These are phyloP conservation scores for Colletotrichum sojae DNA, from an alignment of 2,329 filamentous ascomycete species.

Conservation along the genomic window DNA sequence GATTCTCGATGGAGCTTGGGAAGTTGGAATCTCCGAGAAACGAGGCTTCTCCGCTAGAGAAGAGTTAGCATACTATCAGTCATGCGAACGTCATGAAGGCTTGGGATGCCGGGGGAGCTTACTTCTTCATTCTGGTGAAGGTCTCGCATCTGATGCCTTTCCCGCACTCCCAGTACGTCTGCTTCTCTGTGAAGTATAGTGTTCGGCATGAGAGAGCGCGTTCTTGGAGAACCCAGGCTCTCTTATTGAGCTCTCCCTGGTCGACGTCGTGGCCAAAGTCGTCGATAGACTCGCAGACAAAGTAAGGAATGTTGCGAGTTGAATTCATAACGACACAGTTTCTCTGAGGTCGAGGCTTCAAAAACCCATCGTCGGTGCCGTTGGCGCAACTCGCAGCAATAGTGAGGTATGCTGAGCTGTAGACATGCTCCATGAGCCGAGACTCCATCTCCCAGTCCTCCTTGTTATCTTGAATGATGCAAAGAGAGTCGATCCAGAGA, in stretches of 20 bases:
- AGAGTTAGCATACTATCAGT: not conserved
- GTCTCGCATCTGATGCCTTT: slow-evolving; percentile 52
- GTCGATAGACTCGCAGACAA: slow-evolving; percentile 48
- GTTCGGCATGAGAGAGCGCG: slow-evolving; percentile 52
- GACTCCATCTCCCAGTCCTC: slow-evolving; percentile 41
- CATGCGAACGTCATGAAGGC: not conserved
- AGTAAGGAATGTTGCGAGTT: not conserved
- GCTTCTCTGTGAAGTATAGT: slow-evolving; percentile 52
- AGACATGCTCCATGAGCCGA: slow-evolving; percentile 29
- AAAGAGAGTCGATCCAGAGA: slow-evolving; percentile 43
- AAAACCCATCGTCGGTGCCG: slow-evolving; percentile 4
- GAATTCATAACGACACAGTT: not conserved
- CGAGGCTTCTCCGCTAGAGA: not conserved
- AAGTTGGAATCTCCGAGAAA: slow-evolving; percentile 20
- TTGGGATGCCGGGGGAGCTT: slow-evolving; percentile 37
- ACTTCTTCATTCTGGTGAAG: slow-evolving; percentile 52
- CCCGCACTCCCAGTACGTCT: slow-evolving; percentile 58
- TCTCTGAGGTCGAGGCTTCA: not conserved
- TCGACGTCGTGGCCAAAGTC: slow-evolving; percentile 52
- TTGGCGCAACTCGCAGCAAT: slow-evolving; percentile 18
- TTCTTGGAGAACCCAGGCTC: slow-evolving; percentile 59
- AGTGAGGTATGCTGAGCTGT: slow-evolving; percentile 3
- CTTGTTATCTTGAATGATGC: slow-evolving; percentile 42
- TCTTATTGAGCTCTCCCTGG: slow-evolving; percentile 47
- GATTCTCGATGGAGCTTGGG: not conserved